Percentiles rank a stretch among this genome's conserved stretches.
Evolutionary conservation across 352 stramenopile species (phyloP).

Genomic region (Phytophthora idaei): DNA sequence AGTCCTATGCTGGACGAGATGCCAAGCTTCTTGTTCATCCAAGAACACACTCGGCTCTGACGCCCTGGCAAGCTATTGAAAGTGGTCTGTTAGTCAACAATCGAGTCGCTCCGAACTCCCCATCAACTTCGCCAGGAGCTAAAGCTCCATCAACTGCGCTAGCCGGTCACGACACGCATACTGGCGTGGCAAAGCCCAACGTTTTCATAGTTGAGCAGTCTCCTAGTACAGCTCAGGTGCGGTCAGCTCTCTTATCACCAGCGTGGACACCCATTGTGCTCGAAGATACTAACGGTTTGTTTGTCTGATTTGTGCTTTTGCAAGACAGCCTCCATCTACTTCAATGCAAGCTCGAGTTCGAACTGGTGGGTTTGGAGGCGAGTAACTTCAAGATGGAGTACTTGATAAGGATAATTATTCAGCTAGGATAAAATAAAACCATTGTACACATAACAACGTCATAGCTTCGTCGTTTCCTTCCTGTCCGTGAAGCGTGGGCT

Average conservation of each 20-base stretch:
- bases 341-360: slow-evolving; percentile 13
- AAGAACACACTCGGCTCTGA: slow-evolving; percentile 49
- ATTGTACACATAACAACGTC: slow-evolving; percentile 37
- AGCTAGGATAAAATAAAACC: slow-evolving; percentile 30
- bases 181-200: slow-evolving; percentile 29
- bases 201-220: slow-evolving; percentile 36
- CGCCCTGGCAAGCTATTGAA: slow-evolving; percentile 58
- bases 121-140: not conserved
- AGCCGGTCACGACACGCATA: not conserved
- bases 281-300: slow-evolving; percentile 13
- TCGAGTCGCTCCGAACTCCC: slow-evolving; percentile 31
- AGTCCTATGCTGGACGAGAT: slow-evolving; percentile 53
- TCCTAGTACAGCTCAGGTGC: slow-evolving; percentile 7
- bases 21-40: slow-evolving; percentile 51
- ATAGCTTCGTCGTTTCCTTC: slow-evolving; percentile 17
- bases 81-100: slow-evolving; percentile 37
- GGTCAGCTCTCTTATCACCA: not conserved
- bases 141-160: slow-evolving; percentile 9
- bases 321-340: slow-evolving; percentile 14
- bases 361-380: slow-evolving; percentile 29
- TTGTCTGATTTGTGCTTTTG: slow-evolving; percentile 4
- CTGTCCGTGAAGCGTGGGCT: slow-evolving; percentile 1
- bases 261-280: not conserved
- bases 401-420: slow-evolving; percentile 18
- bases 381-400: not conserved